A percentile compares a stretch with the other conserved stretches of the same genome.
Conservation (phyloP, 1,139 yeast species). For the Keqinozyma sinolaborantium region DNA sequence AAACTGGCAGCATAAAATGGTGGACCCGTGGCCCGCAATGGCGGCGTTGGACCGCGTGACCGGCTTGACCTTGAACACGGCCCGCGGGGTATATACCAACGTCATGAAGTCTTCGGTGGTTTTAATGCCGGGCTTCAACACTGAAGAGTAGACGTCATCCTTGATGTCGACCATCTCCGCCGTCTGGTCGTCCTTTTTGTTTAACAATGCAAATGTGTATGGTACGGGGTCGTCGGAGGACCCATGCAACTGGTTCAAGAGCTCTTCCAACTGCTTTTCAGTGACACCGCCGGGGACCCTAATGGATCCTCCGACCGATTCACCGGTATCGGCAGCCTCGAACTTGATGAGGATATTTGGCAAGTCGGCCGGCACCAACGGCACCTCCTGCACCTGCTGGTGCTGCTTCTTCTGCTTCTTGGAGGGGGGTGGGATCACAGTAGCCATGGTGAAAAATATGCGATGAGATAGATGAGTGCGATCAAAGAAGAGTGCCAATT, state of each 20-base stretch:
- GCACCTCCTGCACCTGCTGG: conserved; percentile 75
- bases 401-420: conserved; percentile 85
- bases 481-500: conserved; percentile 2
- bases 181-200: conserved; percentile 39
- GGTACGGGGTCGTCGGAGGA: conserved; percentile 84
- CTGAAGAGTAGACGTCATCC: conserved; percentile 72
- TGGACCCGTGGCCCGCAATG: conserved; percentile 92
- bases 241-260: conserved; percentile 70
- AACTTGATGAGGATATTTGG: conserved; percentile 88
- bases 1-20: conserved; percentile 87
- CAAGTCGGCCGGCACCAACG: conserved; percentile 69
- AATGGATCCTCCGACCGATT: conserved; percentile 75
- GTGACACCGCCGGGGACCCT: conserved; percentile 90
- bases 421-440: conserved; percentile 89
- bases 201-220: conserved; percentile 71
- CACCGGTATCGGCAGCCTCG: conserved; percentile 95
- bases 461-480: conserved; percentile 5
- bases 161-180: conserved; percentile 62
- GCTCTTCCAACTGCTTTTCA: conserved; percentile 83
- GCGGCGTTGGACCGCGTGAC: conserved; percentile 91
- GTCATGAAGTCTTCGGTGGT: conserved; percentile 94
- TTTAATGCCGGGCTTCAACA: conserved; percentile 80
- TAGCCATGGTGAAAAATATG: conserved; percentile 60
- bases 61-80: conserved; percentile 89
- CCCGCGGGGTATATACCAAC: conserved; percentile 88